Percentiles rank a stretch among this genome's conserved stretches.
Conservation (phyloP, 495 filamentous ascomycete genomes). For the Pyronema omphalodes region DNA sequence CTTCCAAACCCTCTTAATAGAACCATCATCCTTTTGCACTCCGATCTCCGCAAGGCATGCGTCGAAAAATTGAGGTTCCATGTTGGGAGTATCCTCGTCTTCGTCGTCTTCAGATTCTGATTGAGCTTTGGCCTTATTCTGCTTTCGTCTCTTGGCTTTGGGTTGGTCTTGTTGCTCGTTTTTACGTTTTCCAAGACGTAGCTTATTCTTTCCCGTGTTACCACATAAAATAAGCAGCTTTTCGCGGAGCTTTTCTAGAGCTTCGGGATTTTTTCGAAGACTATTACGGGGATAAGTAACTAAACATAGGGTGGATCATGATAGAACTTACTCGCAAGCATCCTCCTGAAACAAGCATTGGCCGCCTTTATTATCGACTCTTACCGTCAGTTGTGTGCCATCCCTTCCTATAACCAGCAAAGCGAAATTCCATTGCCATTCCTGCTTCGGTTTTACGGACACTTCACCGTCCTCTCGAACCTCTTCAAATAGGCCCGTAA, state of each 20-base stretch:
- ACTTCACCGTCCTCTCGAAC: conserved; percentile 4
- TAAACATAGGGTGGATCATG: neutral
- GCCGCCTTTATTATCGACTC: conserved; percentile 45
- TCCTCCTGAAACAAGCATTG: conserved; percentile 47
- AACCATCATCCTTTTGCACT: conserved; percentile 18
- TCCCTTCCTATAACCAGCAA: conserved; percentile 43
- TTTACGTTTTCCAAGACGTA: neutral
- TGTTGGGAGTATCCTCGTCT: conserved; percentile 10
- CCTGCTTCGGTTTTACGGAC: conserved; percentile 13
- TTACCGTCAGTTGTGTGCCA: conserved; percentile 37
- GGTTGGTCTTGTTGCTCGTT: neutral
- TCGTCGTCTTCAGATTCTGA: conserved; percentile 8
- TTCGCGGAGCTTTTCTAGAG: conserved; percentile 39
- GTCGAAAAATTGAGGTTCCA: conserved; percentile 19
- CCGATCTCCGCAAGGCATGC: conserved; percentile 37
- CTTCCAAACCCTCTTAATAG: conserved; percentile 35
- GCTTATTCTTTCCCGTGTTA: conserved; percentile 53
- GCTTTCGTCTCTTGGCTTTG: conserved; percentile 14
- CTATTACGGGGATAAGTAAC: conserved; percentile 23
- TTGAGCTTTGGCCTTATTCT: conserved; percentile 12
- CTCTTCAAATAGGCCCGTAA: conserved; percentile 29
- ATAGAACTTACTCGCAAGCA: conserved; percentile 43
- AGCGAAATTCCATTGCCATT: conserved; percentile 67
- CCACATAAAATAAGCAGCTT: conserved; percentile 74
- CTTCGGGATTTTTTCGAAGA: conserved; percentile 33